Evolutionary conservation across 2,329 filamentous ascomycete species (phyloP).

Genomic region (Cordyceps farinosa): DNA sequence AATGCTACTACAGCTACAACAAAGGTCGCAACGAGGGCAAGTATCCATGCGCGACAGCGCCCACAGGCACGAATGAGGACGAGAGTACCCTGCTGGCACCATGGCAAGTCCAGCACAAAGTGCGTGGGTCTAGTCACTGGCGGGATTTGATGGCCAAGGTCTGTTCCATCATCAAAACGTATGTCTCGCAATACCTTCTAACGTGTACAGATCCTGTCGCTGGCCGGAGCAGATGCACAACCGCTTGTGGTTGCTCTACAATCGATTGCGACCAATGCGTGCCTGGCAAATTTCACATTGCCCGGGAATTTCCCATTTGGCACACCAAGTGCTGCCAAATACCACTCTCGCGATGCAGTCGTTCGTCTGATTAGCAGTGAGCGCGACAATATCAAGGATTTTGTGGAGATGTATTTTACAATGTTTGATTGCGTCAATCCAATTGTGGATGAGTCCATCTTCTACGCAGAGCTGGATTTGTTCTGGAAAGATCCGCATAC

Average conservation of each 20-base stretch:
- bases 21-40: conserved; percentile 35
- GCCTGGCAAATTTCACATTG: conserved; percentile 33
- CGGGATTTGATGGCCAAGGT: conserved; percentile 36
- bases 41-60: conserved; percentile 31
- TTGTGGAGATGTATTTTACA: conserved; percentile 30
- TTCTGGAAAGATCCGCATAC: conserved; percentile 32
- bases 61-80: conserved; percentile 23
- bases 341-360: conserved; percentile 31
- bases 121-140: conserved; percentile 36
- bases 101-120: conserved; percentile 34
- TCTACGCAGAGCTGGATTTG: conserved; percentile 29
- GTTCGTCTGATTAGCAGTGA: conserved; percentile 30
- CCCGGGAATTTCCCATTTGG: conserved; percentile 39
- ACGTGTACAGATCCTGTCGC: background rate
- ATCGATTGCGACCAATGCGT: conserved; percentile 34
- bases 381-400: conserved; percentile 25
- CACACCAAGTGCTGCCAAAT: conserved; percentile 33
- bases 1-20: conserved; percentile 37
- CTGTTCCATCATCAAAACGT: background rate
- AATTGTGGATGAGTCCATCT: conserved; percentile 31
- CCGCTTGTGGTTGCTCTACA: conserved; percentile 29
- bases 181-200: too few species aligned
- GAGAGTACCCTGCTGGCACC: conserved; percentile 29
- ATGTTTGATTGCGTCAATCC: conserved; percentile 35
- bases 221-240: conserved; percentile 19